Evolutionary conservation across 2,329 filamentous ascomycete species (phyloP), one percentile per base, ranked within the genome.

Genomic region (Neophaeococcomyces aloes): DNA sequence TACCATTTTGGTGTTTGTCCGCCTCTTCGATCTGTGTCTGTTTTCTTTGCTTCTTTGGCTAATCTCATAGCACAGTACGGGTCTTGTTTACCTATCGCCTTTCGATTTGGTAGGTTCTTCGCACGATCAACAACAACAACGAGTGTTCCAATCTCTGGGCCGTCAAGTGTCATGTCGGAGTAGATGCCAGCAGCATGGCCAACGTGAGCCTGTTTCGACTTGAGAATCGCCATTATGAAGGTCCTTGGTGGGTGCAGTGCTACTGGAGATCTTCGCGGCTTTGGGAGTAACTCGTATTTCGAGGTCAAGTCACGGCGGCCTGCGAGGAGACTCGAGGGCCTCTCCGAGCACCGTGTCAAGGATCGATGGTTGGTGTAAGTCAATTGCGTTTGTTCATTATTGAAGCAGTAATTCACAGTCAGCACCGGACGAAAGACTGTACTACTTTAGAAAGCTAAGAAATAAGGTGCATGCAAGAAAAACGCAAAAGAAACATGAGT

Each of bases 41-140:
- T 98, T 73, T 95, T 95, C 70, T 93, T 94, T 37, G 91, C 91
- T 65, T 96, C 88, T 64, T 98, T 98, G 27, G 89, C 91, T 35
- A 98, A 68, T 42, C 91, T 75, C 25, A 87, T 88, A 29, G 91
- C 91, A 65, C 88, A 95, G 65, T 96, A 98, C 0, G 91, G 89
- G 61, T 96, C 88, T 68, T 98, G 91, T 67, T 98, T 98, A 44
- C 91, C 91, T 71, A 98, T 95, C 4, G 87, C 91, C 70, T 94
- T 94, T 55, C 87, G 72, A 66, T 98, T 98, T 39, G 91, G 91
- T 54, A 98, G 69, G 62, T 98, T 98, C 76, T 94, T 96, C 41
- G 88, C 91, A 54, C 88, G 78, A 67, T 98, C 91, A 58, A 96
- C 78, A 57, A 98, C 81, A 45, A 87, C 76, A 36, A 98, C 86